These are phyloP conservation scores for Monilinia fructigena DNA, from an alignment of 2,329 filamentous ascomycete genomes.

Conservation along the genomic window DNA sequence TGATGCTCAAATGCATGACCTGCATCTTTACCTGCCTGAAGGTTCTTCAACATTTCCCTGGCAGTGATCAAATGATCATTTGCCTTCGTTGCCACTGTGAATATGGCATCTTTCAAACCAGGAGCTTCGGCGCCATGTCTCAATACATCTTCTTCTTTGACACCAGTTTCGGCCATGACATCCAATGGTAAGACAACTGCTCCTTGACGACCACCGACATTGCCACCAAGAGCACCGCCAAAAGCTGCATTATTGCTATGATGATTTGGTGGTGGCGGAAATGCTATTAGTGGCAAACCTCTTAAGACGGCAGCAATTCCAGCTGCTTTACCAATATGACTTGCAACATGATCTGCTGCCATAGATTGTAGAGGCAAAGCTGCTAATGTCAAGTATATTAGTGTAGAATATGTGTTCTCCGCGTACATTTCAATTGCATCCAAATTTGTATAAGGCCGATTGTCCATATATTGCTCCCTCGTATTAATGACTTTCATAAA, in stretches of 20 bases:
- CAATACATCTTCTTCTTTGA: conserved; percentile 88
- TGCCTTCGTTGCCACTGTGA: conserved; percentile 86
- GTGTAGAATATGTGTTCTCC: conserved; percentile 90
- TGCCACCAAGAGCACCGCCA: conserved; percentile 42
- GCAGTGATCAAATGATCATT: conserved; percentile 96
- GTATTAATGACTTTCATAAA: conserved; percentile 74
- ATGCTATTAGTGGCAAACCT: conserved; percentile 83
- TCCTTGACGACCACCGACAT: conserved; percentile 51
- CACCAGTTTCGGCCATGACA: conserved; percentile 76
- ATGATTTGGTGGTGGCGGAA: conserved; percentile 61
- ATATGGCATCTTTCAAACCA: conserved; percentile 85
- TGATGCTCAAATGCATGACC: conserved; percentile 89
- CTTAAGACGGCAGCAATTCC: conserved; percentile 86
- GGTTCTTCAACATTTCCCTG: conserved; percentile 81
- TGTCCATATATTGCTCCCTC: conserved; percentile 78
- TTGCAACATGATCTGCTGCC: conserved; percentile 87
- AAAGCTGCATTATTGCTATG: conserved; percentile 50
- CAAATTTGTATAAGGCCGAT: conserved; percentile 75
- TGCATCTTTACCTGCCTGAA: conserved; percentile 69
- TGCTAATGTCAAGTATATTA: conserved; percentile 85
- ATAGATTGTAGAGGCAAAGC: conserved; percentile 76
- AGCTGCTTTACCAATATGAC: conserved; percentile 90
- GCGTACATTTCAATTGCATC: conserved; percentile 80
- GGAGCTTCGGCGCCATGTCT: conserved; percentile 73
- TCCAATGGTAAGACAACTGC: conserved; percentile 81